Evolutionary conservation across 352 stramenopile genomes (phyloP).

Genomic region (Blastocystis sp.): DNA sequence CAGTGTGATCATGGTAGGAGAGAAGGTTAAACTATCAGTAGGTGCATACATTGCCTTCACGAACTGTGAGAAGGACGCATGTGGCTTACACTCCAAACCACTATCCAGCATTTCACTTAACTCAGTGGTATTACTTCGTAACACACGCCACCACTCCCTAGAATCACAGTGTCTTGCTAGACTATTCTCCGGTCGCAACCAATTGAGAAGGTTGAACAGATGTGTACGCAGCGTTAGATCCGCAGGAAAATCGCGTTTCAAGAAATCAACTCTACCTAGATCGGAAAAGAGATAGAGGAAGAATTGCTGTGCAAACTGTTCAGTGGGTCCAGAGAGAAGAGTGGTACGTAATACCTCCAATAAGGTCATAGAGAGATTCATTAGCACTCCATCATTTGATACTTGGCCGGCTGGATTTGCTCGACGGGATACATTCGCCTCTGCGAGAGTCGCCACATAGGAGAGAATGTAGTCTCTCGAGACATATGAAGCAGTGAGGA

Average conservation of each 20-base stretch:
- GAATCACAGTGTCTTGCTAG: background rate
- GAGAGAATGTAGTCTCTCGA: slow-evolving; percentile 43
- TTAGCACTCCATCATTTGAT: slow-evolving; percentile 1
- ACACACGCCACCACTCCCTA: background rate
- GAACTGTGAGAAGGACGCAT: background rate
- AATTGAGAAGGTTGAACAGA: slow-evolving; percentile 29
- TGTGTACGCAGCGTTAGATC: background rate
- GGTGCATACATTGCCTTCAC: background rate
- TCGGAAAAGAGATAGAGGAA: slow-evolving; percentile 39
- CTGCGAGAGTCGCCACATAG: background rate
- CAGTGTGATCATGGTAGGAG: background rate
- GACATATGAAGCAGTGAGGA: background rate
- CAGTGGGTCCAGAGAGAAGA: background rate
- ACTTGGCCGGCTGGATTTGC: slow-evolving; percentile 9
- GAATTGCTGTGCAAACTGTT: slow-evolving; percentile 19
- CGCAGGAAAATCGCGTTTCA: slow-evolving; percentile 12
- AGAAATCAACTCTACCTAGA: slow-evolving; percentile 26
- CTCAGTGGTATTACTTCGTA: background rate
- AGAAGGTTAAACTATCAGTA: background rate
- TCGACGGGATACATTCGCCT: slow-evolving; percentile 12
- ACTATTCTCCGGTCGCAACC: slow-evolving; percentile 8
- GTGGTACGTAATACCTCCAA: background rate
- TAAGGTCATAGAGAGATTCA: slow-evolving; percentile 2
- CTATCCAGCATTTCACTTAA: background rate
- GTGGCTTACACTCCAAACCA: slow-evolving; percentile 22